These are phyloP conservation scores for Lentinula novae-zelandiae DNA, from an alignment of 1,284 basidiomycete species.

Conservation along the genomic window DNA sequence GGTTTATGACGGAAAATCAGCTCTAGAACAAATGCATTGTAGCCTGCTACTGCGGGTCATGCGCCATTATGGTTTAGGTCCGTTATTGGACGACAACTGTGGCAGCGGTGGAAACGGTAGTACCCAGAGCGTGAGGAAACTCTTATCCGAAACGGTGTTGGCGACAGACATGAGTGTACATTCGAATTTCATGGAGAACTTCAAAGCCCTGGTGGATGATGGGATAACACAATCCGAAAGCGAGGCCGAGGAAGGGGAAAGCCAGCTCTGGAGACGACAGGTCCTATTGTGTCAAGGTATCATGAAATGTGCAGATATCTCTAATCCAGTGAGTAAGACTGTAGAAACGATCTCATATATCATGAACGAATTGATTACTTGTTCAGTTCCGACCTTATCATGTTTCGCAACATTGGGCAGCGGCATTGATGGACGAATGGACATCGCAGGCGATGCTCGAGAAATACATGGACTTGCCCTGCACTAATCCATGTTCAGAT, in stretches of 20 bases:
- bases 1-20: slow-evolving; percentile 85
- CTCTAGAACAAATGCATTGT: slow-evolving; percentile 92
- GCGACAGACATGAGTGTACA: slow-evolving; percentile 95
- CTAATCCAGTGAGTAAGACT: slow-evolving; percentile 76
- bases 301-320: slow-evolving; percentile 96
- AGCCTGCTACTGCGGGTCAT: slow-evolving; percentile 81
- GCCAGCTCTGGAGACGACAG: slow-evolving; percentile 45
- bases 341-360: neutral
- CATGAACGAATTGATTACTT: neutral
- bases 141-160: slow-evolving; percentile 77
- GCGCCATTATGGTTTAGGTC: slow-evolving; percentile 74
- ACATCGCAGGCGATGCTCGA: slow-evolving; percentile 81
- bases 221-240: neutral
- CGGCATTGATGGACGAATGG: slow-evolving; percentile 87
- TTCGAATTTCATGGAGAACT: slow-evolving; percentile 74
- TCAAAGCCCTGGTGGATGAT: slow-evolving; percentile 29
- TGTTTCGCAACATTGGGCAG: slow-evolving; percentile 89
- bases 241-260: slow-evolving; percentile 36
- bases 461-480: slow-evolving; percentile 68
- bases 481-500: slow-evolving; percentile 61
- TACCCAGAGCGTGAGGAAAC: slow-evolving; percentile 50
- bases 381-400: slow-evolving; percentile 83
- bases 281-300: slow-evolving; percentile 84
- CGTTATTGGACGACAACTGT: slow-evolving; percentile 47
- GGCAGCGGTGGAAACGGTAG: neutral